A percentile compares a stretch with the other conserved stretches of the same genome.
Evolutionary conservation across 2,329 filamentous ascomycete species (phyloP).

Genomic region (Curvularia spicifera): DNA sequence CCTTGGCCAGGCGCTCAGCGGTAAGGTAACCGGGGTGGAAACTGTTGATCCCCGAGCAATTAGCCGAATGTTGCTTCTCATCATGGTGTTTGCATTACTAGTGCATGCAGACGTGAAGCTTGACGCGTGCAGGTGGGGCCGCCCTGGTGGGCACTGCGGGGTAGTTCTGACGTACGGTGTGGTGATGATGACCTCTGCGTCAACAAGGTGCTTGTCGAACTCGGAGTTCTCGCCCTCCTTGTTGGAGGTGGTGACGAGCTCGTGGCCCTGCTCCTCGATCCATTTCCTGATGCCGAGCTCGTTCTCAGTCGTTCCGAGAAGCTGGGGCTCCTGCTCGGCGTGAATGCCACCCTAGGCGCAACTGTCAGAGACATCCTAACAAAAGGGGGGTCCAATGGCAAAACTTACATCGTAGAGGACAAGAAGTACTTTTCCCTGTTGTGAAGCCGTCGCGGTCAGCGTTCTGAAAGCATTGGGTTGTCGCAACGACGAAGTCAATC

Average conservation of each 20-base stretch:
- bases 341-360: slow-evolving; percentile 73
- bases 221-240: slow-evolving; percentile 93
- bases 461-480: slow-evolving; percentile 62
- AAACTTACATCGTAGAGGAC: slow-evolving; percentile 85
- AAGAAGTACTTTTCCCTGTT: slow-evolving; percentile 93
- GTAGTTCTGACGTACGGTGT: slow-evolving; percentile 72
- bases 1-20: slow-evolving; percentile 92
- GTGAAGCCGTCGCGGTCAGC: slow-evolving; percentile 69
- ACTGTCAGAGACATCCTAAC: slow-evolving; percentile 27
- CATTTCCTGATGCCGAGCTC: slow-evolving; percentile 97
- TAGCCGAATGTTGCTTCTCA: slow-evolving; percentile 22
- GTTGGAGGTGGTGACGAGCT: slow-evolving; percentile 93
- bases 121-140: slow-evolving; percentile 38
- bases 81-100: slow-evolving; percentile 18
- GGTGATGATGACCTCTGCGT: slow-evolving; percentile 98
- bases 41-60: slow-evolving; percentile 54
- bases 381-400: slow-evolving; percentile 2
- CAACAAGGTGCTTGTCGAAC: slow-evolving; percentile 94
- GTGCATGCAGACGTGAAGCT: slow-evolving; percentile 18
- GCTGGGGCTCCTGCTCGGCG: slow-evolving; percentile 83
- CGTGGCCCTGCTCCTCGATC: slow-evolving; percentile 97
- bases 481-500: slow-evolving; percentile 53
- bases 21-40: slow-evolving; percentile 99
- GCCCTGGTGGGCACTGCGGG: slow-evolving; percentile 33
- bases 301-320: slow-evolving; percentile 96